phyloP scores from a whole-genome alignment of 2,329 filamentous ascomycete genomes.

The Penicillium verrucosum region DNA sequence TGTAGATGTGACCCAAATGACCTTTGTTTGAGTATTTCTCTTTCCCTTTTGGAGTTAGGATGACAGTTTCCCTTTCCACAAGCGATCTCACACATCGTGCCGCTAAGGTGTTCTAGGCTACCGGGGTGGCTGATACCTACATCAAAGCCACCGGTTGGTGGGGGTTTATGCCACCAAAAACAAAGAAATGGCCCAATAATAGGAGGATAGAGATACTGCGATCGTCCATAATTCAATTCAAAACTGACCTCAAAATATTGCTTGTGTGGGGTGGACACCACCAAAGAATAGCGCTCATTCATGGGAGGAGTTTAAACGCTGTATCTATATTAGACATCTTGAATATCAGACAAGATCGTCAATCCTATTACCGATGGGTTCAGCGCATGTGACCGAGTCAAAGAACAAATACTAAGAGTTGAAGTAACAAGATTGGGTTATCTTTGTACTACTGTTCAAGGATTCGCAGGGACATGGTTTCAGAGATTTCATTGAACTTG shows the following conservation, averaged over 20 bases:
- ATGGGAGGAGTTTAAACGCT: no score
- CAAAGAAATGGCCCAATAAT: neutral
- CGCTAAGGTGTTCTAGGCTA: neutral
- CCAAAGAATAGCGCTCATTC: neutral
- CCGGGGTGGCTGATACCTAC: neutral
- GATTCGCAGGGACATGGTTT: neutral
- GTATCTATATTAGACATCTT: neutral
- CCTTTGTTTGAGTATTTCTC: neutral
- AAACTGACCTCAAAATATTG: neutral
- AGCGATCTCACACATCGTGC: neutral
- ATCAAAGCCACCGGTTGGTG: neutral
- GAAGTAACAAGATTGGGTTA: neutral
- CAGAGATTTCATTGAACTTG: neutral
- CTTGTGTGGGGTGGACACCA: neutral
- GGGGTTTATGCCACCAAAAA: neutral
- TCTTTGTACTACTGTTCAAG: neutral
- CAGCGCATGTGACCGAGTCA: neutral
- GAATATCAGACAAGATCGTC: neutral
- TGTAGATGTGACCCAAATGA: neutral
- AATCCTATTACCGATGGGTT: no score
- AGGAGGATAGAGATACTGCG: neutral
- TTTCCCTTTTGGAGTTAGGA: neutral
- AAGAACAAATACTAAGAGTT: neutral
- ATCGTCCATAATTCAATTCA: neutral
- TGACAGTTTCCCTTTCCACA: neutral